Base-by-base conservation (phyloP, 2,329 filamentous ascomycete genomes). In the Corniculantispora saksenae region DNA sequence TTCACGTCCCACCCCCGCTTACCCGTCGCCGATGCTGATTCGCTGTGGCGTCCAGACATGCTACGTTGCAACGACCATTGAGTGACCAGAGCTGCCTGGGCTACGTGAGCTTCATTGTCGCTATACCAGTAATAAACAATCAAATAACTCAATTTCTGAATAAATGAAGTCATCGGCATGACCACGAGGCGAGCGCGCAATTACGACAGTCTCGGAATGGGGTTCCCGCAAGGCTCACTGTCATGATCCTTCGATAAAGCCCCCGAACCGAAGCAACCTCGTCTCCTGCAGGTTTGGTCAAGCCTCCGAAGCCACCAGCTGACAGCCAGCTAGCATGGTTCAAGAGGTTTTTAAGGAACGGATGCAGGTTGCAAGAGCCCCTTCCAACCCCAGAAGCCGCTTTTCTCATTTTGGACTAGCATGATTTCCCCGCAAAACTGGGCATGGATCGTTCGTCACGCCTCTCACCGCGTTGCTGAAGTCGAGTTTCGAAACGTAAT, bases 31-130 rank as follows among this genome's bases (percentile, higher is more conserved):
- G 38, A 43, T 43, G n/a, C 53, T 63, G 61, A 50, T 56, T 56
- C 51, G 61, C 51, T 43, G 13, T 8, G 23, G 13, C 25, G 13
- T 17, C 23, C 54, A 7, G 13, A 19, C 43, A 64, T 64, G 47
- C 62, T 64, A 64, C 62, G 62, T 64, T 64, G 62, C 62, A 64
- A 32, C 55, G 23, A 53, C 21, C n/a, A 43, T 51, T 55, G 19
- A 15, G 21, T 55, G 19, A 54, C 32, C n/a, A 12, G 25, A 7
- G 9, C 23, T 2, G 19, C 19, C 25, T 19, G 15, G 9, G 17
- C 5, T 50, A n/a, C 13, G 35, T 50, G 29, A 25, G 38, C 32
- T n/a, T 25, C 45, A 25, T 9, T 25, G 45, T 60, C 9, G 43
- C 19, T 50, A 50, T 50, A 19, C n/a, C n/a, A n/a, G n/a, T n/a